These are phyloP conservation scores for Nadsonia fulvescens DNA, from an alignment of 805 yeast species.

Conservation along the genomic window DNA sequence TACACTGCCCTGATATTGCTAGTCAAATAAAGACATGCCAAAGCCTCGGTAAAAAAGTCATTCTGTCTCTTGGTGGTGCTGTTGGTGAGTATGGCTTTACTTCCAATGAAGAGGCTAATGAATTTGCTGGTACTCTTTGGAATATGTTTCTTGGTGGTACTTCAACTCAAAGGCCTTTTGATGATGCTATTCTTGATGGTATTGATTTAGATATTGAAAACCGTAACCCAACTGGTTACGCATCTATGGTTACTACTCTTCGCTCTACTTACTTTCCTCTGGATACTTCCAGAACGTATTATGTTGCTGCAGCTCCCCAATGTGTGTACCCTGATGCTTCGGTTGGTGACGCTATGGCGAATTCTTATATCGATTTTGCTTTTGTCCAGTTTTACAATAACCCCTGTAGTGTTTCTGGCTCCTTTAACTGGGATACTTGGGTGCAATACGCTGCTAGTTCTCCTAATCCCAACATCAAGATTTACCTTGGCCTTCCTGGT, in stretches of 20 bases:
- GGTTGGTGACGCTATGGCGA: constrained; percentile 47
- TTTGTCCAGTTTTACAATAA: constrained; percentile 86
- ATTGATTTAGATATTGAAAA: constrained; percentile 62
- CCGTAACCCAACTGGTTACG: constrained; percentile 43
- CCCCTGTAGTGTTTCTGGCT: constrained; percentile 34
- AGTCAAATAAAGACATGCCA: constrained; percentile 64
- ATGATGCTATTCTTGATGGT: constrained; percentile 63
- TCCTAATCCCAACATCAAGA: constrained; percentile 50
- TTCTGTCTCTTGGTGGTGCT: constrained; percentile 69
- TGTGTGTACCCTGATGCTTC: constrained; percentile 73
- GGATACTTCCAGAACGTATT: constrained; percentile 40
- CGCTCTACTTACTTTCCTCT: constrained; percentile 22
- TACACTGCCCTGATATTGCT: constrained; percentile 30
- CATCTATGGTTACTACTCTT: constrained; percentile 35
- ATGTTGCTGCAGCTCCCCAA: constrained; percentile 82
- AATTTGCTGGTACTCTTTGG: constrained; percentile 37
- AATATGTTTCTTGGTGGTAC: constrained; percentile 32
- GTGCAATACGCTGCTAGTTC: constrained; percentile 39
- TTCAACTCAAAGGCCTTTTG: constrained; percentile 35
- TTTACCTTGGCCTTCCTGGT: constrained; percentile 66
- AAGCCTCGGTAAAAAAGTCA: constrained; percentile 52
- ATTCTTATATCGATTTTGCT: constrained; percentile 56
- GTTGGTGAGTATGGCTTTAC: constrained; percentile 36
- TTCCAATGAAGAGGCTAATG: constrained; percentile 34
- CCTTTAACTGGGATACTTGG: constrained; percentile 67